These are phyloP conservation scores for Pseudopyrenochaeta lycopersici DNA, from an alignment of 2,329 filamentous ascomycete genomes.

Conservation along the genomic window DNA sequence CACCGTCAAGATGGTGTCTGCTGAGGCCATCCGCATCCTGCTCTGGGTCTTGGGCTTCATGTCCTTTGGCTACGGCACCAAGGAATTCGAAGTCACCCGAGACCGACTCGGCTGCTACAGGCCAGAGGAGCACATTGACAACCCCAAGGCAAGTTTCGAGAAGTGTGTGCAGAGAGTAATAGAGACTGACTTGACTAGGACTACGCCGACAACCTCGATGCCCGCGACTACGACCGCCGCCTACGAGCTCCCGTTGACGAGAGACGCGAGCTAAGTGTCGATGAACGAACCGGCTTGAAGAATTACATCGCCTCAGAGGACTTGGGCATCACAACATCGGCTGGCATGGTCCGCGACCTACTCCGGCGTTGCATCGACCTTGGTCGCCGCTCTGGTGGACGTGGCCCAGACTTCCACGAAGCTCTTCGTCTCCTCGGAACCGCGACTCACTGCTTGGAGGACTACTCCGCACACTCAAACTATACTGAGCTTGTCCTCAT, in stretches of 20 bases:
- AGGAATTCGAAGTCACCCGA: slow-evolving; percentile 84
- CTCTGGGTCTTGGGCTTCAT: slow-evolving; percentile 91
- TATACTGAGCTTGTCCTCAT: slow-evolving; percentile 89
- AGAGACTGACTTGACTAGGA: slow-evolving; percentile 53
- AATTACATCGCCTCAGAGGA: slow-evolving; percentile 93
- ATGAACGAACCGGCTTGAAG: slow-evolving; percentile 74
- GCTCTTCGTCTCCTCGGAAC: slow-evolving; percentile 87
- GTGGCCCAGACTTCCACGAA: slow-evolving; percentile 84
- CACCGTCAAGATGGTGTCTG: slow-evolving; percentile 88
- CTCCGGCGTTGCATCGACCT: slow-evolving; percentile 79
- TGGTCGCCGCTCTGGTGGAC: slow-evolving; percentile 76
- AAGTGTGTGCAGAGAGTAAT: neutral
- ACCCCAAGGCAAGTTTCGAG: slow-evolving; percentile 60
- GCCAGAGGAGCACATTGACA: slow-evolving; percentile 77
- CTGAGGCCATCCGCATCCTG: slow-evolving; percentile 88
- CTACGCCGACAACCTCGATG: slow-evolving; percentile 89
- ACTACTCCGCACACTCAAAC: slow-evolving; percentile 94
- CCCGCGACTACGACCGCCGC: slow-evolving; percentile 79
- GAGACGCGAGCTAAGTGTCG: slow-evolving; percentile 77
- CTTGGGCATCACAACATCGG: slow-evolving; percentile 81
- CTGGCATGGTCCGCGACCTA: slow-evolving; percentile 76
- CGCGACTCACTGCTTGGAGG: slow-evolving; percentile 86
- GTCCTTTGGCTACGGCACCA: slow-evolving; percentile 83
- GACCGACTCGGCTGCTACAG: slow-evolving; percentile 83
- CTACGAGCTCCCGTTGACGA: slow-evolving; percentile 86